Conservation (phyloP, 352 stramenopile genomes). For the Pythium vanterpoolii region DNA sequence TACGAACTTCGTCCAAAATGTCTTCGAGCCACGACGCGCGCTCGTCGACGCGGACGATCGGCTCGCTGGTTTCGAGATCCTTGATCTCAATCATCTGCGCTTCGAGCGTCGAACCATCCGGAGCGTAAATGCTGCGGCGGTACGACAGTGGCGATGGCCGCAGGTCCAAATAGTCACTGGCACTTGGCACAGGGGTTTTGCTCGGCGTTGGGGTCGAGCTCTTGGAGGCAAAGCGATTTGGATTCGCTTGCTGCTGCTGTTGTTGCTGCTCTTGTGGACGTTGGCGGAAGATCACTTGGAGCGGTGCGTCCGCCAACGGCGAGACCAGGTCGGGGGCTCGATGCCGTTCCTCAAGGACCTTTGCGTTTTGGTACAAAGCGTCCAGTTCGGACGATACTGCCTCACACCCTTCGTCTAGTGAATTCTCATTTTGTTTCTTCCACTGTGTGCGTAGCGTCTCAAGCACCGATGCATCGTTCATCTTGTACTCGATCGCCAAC, state of each 20-base stretch:
- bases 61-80: conserved; percentile 34
- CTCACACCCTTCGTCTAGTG: conserved; percentile 20
- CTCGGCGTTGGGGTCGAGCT: conserved; percentile 5
- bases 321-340: conserved; percentile 22
- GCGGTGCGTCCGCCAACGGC: conserved; percentile 32
- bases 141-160: conserved; percentile 53
- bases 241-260: not conserved
- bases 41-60: conserved; percentile 53
- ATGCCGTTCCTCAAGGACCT: conserved; percentile 49
- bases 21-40: conserved; percentile 59
- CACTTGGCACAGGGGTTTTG: conserved; percentile 12
- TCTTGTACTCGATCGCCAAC: conserved; percentile 69
- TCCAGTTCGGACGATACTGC: conserved; percentile 49
- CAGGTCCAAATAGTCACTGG: conserved; percentile 65
- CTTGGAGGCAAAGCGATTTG: conserved; percentile 15
- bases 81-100: conserved; percentile 64
- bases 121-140: conserved; percentile 65
- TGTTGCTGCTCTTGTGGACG: conserved; percentile 31
- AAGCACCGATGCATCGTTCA: conserved; percentile 61
- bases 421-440: conserved; percentile 22
- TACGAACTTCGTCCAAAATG: conserved; percentile 54
- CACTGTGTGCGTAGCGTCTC: conserved; percentile 54
- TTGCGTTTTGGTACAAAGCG: conserved; percentile 39
- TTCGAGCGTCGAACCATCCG: conserved; percentile 70
- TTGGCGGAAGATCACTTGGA: conserved; percentile 87